A percentile compares a stretch with the other conserved stretches of the same genome.
Evolutionary conservation across 2,329 filamentous ascomycete species (phyloP).

Genomic region (Nemania sp.): DNA sequence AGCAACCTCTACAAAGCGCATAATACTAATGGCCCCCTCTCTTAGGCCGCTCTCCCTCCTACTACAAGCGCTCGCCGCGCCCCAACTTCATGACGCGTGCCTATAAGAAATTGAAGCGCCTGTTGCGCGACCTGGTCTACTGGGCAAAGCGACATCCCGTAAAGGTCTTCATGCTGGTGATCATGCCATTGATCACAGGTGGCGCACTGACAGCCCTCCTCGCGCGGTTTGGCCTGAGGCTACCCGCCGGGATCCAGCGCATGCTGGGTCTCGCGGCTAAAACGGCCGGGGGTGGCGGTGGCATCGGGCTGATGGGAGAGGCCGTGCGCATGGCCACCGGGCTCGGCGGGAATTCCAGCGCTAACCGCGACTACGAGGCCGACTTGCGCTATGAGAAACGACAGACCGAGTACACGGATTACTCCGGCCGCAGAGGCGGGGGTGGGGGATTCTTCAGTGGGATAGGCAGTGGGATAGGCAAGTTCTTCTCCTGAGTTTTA

Average conservation of each 20-base stretch:
- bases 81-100: conserved; percentile 80
- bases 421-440: conserved; percentile 47
- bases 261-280: conserved; percentile 67
- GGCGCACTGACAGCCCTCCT: conserved; percentile 84
- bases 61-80: conserved; percentile 86
- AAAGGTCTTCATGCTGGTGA: conserved; percentile 87
- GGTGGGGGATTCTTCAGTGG: conserved; percentile 53
- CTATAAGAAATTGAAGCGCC: conserved; percentile 79
- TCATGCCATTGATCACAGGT: conserved; percentile 88
- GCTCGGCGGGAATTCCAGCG: conserved; percentile 41
- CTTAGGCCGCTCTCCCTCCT: conserved; percentile 68
- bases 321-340: conserved; percentile 65
- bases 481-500: conserved; percentile 57
- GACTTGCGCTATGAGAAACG: conserved; percentile 56
- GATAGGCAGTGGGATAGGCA: conserved; percentile 55
- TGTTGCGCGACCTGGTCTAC: conserved; percentile 82
- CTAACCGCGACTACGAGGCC: conserved; percentile 53
- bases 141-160: conserved; percentile 86
- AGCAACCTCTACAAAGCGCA: neutral
- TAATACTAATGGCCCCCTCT: conserved; percentile 22
- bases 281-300: conserved; percentile 62
- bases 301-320: conserved; percentile 64
- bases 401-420: conserved; percentile 52
- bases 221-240: conserved; percentile 79
- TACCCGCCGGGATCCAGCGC: conserved; percentile 74